Conservation (phyloP, 2,329 filamentous ascomycete species). For the Cladosporium sp. region DNA sequence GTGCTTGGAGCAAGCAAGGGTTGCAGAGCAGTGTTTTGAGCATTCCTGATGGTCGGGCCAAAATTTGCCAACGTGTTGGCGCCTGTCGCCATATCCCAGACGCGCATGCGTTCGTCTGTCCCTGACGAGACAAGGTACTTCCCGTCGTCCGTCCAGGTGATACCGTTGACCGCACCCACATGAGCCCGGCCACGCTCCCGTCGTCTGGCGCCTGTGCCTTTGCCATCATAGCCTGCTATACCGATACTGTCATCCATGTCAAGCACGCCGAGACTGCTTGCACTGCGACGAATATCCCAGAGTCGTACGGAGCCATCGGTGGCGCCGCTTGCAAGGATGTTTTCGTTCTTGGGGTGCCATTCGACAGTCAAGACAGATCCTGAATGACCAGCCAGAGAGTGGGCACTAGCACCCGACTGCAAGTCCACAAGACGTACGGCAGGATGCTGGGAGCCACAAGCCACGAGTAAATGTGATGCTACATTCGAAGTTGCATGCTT, state of each 20-base stretch:
- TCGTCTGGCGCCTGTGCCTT: constrained; percentile 48
- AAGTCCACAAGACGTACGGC: constrained; percentile 83
- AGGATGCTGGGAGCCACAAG: constrained; percentile 84
- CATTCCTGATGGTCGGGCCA: constrained; percentile 78
- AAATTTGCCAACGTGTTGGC: constrained; percentile 89
- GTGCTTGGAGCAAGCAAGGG: constrained; percentile 61
- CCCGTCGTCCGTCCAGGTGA: constrained; percentile 82
- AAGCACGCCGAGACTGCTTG: constrained; percentile 72
- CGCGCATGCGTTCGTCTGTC: constrained; percentile 79
- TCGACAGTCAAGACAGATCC: constrained; percentile 61
- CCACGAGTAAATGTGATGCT: constrained; percentile 74
- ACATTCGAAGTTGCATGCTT: constrained; percentile 77
- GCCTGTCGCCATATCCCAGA: constrained; percentile 81
- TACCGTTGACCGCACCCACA: constrained; percentile 77
- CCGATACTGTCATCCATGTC: constrained; percentile 84
- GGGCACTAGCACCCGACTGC: constrained; percentile 70
- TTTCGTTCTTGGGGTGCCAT: constrained; percentile 81
- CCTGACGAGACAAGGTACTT: constrained; percentile 75
- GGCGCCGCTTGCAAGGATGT: constrained; percentile 82
- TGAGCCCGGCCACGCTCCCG: constrained; percentile 62
- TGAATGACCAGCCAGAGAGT: constrained; percentile 53
- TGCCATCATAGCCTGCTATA: constrained; percentile 52
- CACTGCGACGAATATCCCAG: constrained; percentile 84
- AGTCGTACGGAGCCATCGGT: constrained; percentile 80
- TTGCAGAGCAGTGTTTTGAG: constrained; percentile 42